These are phyloP conservation scores for Oxalis stricta DNA, from an alignment of 441 rosid genomes.

Conservation along the genomic window DNA sequence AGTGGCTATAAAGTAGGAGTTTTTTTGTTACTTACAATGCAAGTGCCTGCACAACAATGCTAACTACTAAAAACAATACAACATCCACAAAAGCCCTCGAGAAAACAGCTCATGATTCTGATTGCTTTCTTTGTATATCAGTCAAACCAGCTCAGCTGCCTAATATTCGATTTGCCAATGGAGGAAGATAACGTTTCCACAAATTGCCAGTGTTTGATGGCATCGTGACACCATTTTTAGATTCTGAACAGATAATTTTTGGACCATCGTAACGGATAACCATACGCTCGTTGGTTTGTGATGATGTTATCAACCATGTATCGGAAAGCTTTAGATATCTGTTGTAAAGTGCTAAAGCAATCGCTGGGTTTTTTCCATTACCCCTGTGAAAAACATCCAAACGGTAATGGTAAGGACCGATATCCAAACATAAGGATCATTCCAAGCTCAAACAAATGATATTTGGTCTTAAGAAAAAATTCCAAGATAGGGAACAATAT, in stretches of 20 bases:
- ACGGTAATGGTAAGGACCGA: too few species aligned
- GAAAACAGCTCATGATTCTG: too few species aligned
- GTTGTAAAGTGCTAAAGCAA: conserved; percentile 23
- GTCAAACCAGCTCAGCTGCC: conserved; percentile 16
- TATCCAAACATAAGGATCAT: too few species aligned
- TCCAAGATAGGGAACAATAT: too few species aligned
- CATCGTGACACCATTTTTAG: conserved; percentile 2
- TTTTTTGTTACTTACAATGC: too few species aligned
- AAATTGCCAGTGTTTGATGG: conserved; percentile 8
- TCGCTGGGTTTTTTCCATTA: conserved; percentile 15
- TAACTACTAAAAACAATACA: too few species aligned
- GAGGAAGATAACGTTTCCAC: conserved; percentile 26
- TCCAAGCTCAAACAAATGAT: too few species aligned
- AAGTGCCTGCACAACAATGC: too few species aligned
- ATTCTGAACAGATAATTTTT: conserved; percentile 15
- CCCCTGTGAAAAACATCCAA: conserved; percentile 11
- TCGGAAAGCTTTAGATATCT: conserved; percentile 21
- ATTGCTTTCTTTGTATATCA: too few species aligned
- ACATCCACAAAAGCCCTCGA: too few species aligned
- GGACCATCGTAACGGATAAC: conserved; percentile 25
- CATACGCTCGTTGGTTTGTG: conserved; percentile 4
- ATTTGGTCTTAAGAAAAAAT: too few species aligned
- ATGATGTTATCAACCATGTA: conserved; percentile 18
- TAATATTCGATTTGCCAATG: conserved; percentile 18
- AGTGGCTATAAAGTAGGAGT: too few species aligned